phyloP scores from a whole-genome alignment of 2,329 filamentous ascomycete genomes.

The Blumeriella jaapii region DNA sequence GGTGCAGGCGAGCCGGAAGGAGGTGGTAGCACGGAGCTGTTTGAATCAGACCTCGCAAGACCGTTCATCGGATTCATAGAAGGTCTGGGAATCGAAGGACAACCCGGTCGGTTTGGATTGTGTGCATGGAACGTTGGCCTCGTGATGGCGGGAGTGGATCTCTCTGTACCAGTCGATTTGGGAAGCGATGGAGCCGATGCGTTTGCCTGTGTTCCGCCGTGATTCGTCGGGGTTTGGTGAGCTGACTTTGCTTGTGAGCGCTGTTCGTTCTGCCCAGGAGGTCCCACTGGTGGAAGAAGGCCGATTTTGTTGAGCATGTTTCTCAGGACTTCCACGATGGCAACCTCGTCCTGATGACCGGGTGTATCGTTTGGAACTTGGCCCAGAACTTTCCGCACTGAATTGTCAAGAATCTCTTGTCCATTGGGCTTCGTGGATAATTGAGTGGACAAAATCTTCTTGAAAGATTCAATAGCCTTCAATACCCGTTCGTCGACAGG shows the following conservation, averaged over 20 bases:
- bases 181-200: constrained; percentile 8
- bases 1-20: constrained; percentile 11
- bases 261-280: constrained; percentile 10
- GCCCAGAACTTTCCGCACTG: constrained; percentile 24
- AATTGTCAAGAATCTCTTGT: constrained; percentile 24
- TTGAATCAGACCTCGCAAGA: constrained; percentile 6
- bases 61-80: constrained; percentile 17
- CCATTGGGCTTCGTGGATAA: constrained; percentile 16
- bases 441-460: constrained; percentile 13
- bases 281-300: constrained; percentile 1
- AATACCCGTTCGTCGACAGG: constrained; percentile 8
- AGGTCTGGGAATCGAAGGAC: constrained; percentile 21
- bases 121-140: constrained; percentile 22
- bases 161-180: constrained; percentile 12
- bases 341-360: constrained; percentile 11
- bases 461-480: constrained; percentile 22
- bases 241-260: constrained; percentile 8
- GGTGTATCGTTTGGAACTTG: constrained; percentile 16
- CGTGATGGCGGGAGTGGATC: constrained; percentile 15
- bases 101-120: constrained; percentile 15
- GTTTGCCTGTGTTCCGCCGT: constrained; percentile 14
- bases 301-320: constrained; percentile 18
- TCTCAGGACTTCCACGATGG: constrained; percentile 21
- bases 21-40: constrained; percentile 15
- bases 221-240: constrained; percentile 9